phyloP scores from a whole-genome alignment of 768 basidiomycete genomes.

The Russula sp. region DNA sequence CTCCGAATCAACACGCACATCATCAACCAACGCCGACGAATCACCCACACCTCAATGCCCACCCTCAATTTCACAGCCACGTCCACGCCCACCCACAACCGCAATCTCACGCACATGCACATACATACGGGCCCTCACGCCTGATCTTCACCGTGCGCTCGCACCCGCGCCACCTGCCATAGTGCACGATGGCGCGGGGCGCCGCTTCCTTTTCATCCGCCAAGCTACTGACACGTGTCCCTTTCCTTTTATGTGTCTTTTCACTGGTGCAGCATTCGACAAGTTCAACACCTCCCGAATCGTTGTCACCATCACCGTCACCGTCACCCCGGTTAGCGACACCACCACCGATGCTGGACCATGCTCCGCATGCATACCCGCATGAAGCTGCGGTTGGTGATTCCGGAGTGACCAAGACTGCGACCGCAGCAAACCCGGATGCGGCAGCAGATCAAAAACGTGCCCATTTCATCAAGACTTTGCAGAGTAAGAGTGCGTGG shows the following conservation, averaged over 20 bases:
- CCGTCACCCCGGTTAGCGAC: conserved; percentile 25
- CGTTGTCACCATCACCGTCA: conserved; percentile 19
- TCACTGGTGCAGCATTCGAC: conserved; percentile 10
- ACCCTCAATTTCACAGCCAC: conserved; percentile 1
- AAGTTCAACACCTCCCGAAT: conserved; percentile 19
- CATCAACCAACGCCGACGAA: conserved; percentile 10
- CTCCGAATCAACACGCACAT: conserved; percentile 14
- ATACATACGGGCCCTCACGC: conserved; percentile 39
- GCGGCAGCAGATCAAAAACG: conserved; percentile 38
- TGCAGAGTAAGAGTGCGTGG: conserved; percentile 63
- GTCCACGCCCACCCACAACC: conserved; percentile 25
- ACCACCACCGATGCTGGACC: conserved; percentile 16
- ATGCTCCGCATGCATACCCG: conserved; percentile 18
- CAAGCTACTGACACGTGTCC: conserved; percentile 15
- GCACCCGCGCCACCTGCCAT: conserved; percentile 26
- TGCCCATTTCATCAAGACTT: conserved; percentile 53
- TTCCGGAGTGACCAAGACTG: conserved; percentile 1
- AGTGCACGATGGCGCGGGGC: conserved; percentile 18
- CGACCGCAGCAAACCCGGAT: not conserved
- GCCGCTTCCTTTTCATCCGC: conserved; percentile 13
- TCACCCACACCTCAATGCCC: conserved; percentile 9
- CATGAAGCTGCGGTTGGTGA: conserved; percentile 5
- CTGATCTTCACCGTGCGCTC: conserved; percentile 40
- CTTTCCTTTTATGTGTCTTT: conserved; percentile 12
- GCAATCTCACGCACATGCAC: conserved; percentile 25